phyloP scores from a whole-genome alignment of 495 filamentous ascomycete genomes.

The Aspergillus carlsbadensis region DNA sequence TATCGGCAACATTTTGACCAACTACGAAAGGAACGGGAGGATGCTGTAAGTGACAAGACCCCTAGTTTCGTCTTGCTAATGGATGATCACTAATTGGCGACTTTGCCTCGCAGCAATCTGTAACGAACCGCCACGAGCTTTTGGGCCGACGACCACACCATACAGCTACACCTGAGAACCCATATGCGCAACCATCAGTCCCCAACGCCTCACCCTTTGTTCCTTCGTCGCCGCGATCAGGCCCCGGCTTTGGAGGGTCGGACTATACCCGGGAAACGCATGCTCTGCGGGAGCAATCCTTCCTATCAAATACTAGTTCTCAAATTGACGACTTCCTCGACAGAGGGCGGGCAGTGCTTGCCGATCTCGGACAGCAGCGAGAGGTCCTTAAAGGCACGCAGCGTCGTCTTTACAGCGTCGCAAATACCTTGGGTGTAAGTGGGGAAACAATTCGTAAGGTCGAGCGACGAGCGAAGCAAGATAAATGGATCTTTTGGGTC shows the following conservation, averaged over 20 bases:
- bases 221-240: slow-evolving; percentile 37
- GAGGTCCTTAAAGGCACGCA: slow-evolving; percentile 96
- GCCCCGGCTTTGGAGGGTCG: slow-evolving; percentile 52
- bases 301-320: slow-evolving; percentile 72
- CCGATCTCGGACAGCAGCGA: slow-evolving; percentile 83
- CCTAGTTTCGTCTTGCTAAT: neutral
- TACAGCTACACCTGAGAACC: slow-evolving; percentile 89
- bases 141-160: slow-evolving; percentile 87
- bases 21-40: slow-evolving; percentile 72
- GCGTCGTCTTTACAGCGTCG: slow-evolving; percentile 83
- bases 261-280: slow-evolving; percentile 74
- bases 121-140: slow-evolving; percentile 77
- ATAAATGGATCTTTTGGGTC: slow-evolving; percentile 96
- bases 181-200: slow-evolving; percentile 68
- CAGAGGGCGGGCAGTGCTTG: slow-evolving; percentile 82
- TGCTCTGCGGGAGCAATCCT: slow-evolving; percentile 86
- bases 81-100: neutral
- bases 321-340: slow-evolving; percentile 94
- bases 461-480: slow-evolving; percentile 84
- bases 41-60: slow-evolving; percentile 53
- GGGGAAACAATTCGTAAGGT: slow-evolving; percentile 97
- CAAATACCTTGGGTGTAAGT: slow-evolving; percentile 88
- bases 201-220: slow-evolving; percentile 42
- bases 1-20: slow-evolving; percentile 74
- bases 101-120: slow-evolving; percentile 48